Percentiles rank a stretch among this genome's conserved stretches.
These are phyloP conservation scores for Pisolithus marmoratus DNA, from an alignment of 768 basidiomycete genomes.

Conservation along the genomic window DNA sequence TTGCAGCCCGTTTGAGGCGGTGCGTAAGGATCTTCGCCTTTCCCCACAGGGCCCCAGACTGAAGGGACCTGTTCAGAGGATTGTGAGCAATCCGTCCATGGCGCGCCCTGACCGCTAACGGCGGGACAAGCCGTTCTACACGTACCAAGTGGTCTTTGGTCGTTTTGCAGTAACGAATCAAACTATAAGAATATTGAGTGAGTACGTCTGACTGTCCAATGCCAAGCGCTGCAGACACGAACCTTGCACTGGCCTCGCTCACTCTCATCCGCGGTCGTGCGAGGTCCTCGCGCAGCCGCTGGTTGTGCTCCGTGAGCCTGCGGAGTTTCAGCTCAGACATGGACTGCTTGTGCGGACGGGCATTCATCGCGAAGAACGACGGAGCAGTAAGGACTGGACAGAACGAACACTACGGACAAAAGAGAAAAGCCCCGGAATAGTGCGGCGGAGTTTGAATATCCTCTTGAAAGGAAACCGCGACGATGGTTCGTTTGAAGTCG, in stretches of 20 bases:
- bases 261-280: constrained; percentile 84
- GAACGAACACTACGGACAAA: not conserved
- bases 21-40: constrained; percentile 90
- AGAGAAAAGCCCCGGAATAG: constrained; percentile 3
- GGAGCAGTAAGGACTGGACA: not conserved
- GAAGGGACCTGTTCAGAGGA: constrained; percentile 62
- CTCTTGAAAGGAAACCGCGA: too few relatives aligned
- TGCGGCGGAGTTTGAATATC: not conserved
- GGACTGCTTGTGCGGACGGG: constrained; percentile 83
- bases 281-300: constrained; percentile 84
- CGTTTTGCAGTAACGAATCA: constrained; percentile 91
- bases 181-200: constrained; percentile 38
- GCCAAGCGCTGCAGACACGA: constrained; percentile 20
- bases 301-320: constrained; percentile 89
- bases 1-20: constrained; percentile 71
- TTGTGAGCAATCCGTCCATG: constrained; percentile 4
- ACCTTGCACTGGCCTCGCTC: constrained; percentile 89
- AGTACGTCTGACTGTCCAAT: not conserved
- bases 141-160: constrained; percentile 86
- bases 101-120: not conserved
- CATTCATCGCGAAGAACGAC: constrained; percentile 46
- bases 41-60: constrained; percentile 89
- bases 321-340: constrained; percentile 98
- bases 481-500: too few relatives aligned
- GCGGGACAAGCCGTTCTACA: constrained; percentile 6